Evolutionary conservation across 805 yeast genomes (phyloP).

Genomic region (Priceomyces melissophilus): DNA sequence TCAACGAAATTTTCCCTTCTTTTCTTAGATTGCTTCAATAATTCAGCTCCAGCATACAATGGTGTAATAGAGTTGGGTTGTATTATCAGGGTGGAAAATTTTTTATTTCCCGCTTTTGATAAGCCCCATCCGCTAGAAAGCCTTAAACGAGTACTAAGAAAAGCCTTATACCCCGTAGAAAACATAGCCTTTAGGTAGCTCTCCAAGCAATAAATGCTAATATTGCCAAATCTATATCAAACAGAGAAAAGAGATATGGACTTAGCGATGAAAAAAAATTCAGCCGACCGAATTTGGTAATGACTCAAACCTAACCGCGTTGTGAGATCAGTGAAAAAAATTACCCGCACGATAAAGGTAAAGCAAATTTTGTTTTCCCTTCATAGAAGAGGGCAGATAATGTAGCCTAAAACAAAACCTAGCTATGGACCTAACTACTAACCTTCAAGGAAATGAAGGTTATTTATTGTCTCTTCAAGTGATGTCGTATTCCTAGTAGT

Average conservation of each 20-base stretch:
- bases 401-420: too few relatives aligned
- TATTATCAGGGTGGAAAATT: constrained; percentile 5
- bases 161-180: constrained; percentile 3
- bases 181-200: constrained; percentile 3
- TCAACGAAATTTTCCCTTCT: constrained; percentile 70
- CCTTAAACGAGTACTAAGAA: constrained; percentile 4
- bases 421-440: too few relatives aligned
- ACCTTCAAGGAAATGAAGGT: too few relatives aligned
- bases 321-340: constrained; percentile 20
- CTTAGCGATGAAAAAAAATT: neutral
- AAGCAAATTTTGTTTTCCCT: neutral
- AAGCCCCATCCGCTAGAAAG: constrained; percentile 3
- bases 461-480: too few relatives aligned
- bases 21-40: constrained; percentile 57
- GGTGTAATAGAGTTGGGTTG: constrained; percentile 11
- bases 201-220: neutral
- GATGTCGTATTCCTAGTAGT: too few relatives aligned
- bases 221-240: neutral
- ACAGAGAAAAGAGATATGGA: constrained; percentile 2
- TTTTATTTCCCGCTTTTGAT: constrained; percentile 3
- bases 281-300: constrained; percentile 24
- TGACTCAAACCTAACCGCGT: constrained; percentile 34
- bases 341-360: constrained; percentile 12
- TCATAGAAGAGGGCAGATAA: too few relatives aligned
- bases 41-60: constrained; percentile 60